Evolutionary conservation across 1,284 basidiomycete genomes (phyloP), one percentile per base, ranked within the genome.

Genomic region (Sporisorium sorghi): DNA sequence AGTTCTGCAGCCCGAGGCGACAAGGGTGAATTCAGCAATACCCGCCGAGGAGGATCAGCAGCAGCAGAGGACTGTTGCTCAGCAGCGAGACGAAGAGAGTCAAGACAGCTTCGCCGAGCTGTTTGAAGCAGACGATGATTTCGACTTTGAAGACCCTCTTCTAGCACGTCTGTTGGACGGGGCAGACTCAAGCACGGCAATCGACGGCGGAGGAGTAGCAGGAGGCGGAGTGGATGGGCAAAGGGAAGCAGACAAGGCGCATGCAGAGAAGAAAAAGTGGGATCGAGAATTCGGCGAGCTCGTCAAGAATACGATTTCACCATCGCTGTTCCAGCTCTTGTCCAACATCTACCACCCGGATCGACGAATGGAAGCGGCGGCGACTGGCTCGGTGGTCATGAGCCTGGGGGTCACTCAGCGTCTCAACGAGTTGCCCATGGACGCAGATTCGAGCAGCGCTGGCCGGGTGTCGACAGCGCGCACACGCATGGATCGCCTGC

Each of bases 41-140:
- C 81, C 23, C 15, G 15, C 9, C 12, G 17, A 3, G 11, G 23
- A 17, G 21, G n/a, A 32, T 24, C 33, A 12, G 15, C 44, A 15
- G 30, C 33, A 12, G 15, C 44, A 15, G 30, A 14, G 40, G n/a
- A 21, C 15, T 11, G 14, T n/a, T 12, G 23, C 17, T n/a, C 28
- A 42, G 44, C 57, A 40, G 33, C 59, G 63, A 37, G 35, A 43
- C 52, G 56, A 58, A 14, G 87, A 65, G 86, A 88, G 57, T 87
- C 87, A 90, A 76, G 92, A 93, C 71, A 94, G 92, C 75, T 91
- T 93, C 80, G 74, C 70, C 4, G 91, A 94, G 66, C 86, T 88
- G 28, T 86, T 83, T 48, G 86, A 89, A 30, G 65, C 61, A 7
- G 87, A 87, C 58, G 83, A 90, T 43, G 88, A 91, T 70, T 73